Evolutionary conservation across 768 basidiomycete genomes (phyloP).

Genomic region (Rhodotorula graminis): DNA sequence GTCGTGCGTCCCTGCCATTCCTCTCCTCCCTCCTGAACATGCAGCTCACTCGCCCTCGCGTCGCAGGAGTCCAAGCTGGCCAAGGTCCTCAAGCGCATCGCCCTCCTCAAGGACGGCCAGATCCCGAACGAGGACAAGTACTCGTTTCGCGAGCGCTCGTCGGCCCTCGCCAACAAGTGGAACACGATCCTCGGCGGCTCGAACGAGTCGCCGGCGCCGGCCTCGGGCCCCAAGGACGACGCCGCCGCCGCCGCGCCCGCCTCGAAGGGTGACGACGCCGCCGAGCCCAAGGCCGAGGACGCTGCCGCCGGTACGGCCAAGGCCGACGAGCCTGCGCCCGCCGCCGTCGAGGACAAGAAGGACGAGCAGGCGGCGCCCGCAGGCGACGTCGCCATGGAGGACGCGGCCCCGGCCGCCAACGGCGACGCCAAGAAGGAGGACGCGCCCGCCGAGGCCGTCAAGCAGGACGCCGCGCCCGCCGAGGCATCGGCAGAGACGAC

Average conservation of each 20-base stretch:
- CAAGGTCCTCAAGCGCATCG: constrained; percentile 84
- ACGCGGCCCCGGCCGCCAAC: constrained; percentile 2
- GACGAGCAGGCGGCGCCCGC: not conserved
- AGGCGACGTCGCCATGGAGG: constrained; percentile 1
- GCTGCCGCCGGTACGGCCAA: not conserved
- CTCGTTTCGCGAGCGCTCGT: constrained; percentile 48
- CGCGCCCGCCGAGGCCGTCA: constrained; percentile 6
- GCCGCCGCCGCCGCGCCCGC: not conserved
- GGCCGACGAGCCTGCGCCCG: not conserved
- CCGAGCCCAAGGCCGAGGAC: constrained; percentile 27
- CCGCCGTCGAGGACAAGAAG: constrained; percentile 28
- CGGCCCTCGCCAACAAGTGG: constrained; percentile 46
- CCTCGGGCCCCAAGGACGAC: constrained; percentile 11
- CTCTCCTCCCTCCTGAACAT: not conserved
- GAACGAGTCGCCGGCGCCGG: constrained; percentile 20
- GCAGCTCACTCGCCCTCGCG: not conserved
- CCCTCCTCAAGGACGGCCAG: constrained; percentile 45
- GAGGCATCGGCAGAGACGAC: not conserved
- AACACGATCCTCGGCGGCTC: not conserved
- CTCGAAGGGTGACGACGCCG: constrained; percentile 25
- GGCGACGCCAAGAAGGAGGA: not conserved
- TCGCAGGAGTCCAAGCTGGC: constrained; percentile 71
- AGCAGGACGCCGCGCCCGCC: constrained; percentile 15
- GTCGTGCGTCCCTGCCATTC: constrained; percentile 18
- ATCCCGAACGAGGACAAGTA: constrained; percentile 49